Conservation (phyloP, 495 filamentous ascomycete genomes). For the Recurvomyces mirabilis region DNA sequence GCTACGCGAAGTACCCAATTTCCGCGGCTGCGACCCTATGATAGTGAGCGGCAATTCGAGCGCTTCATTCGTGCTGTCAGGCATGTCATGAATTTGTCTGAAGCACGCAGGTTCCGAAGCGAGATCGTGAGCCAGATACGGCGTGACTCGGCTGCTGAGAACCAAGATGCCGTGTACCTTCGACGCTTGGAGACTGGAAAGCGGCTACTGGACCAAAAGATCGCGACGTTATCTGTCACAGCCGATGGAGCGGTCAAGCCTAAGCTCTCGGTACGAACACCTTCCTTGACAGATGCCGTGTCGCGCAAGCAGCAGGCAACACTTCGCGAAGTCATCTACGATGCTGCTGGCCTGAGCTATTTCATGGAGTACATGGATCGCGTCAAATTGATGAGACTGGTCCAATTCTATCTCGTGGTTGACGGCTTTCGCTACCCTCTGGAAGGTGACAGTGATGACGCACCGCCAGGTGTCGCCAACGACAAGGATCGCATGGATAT, state of each 20-base stretch:
- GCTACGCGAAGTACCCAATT: conserved; percentile 49
- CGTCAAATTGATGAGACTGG: conserved; percentile 68
- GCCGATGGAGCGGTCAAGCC: conserved; percentile 48
- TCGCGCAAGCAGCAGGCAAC: conserved; percentile 59
- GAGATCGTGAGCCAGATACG: conserved; percentile 89
- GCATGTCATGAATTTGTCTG: conserved; percentile 82
- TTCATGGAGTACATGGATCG: conserved; percentile 99
- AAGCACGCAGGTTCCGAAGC: conserved; percentile 81
- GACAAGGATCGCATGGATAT: conserved; percentile 74
- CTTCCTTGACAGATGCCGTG: conserved; percentile 5
- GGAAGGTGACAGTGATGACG: conserved; percentile 66
- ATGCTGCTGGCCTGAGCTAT: conserved; percentile 82
- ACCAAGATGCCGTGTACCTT: conserved; percentile 73
- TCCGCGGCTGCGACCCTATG: conserved; percentile 53
- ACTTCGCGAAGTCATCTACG: conserved; percentile 70
- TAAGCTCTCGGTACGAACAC: conserved; percentile 20
- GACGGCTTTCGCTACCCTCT: conserved; percentile 94
- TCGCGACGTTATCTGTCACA: conserved; percentile 49
- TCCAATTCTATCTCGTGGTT: conserved; percentile 98
- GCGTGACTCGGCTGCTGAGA: conserved; percentile 64
- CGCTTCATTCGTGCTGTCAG: conserved; percentile 83
- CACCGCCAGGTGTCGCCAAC: conserved; percentile 53
- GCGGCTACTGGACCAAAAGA: conserved; percentile 76
- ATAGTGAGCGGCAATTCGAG: conserved; percentile 88
- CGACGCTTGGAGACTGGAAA: conserved; percentile 86